Evolutionary conservation across 73 alveolate genomes (phyloP).

Genomic region (Tetrahymena borealis): DNA sequence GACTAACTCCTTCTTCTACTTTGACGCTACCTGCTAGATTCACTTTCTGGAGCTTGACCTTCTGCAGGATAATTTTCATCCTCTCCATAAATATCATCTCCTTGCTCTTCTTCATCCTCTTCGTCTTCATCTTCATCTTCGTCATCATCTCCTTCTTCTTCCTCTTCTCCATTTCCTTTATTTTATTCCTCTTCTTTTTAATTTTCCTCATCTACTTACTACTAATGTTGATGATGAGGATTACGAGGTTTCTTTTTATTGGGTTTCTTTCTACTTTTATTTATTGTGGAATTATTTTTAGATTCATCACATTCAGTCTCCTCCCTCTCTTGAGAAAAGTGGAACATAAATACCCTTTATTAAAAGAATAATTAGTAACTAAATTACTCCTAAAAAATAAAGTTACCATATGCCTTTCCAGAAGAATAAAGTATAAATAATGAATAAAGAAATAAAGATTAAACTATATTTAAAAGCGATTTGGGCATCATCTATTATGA

Average conservation of each 20-base stretch:
- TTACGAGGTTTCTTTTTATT: neutral
- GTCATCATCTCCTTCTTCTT: neutral
- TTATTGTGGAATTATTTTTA: neutral
- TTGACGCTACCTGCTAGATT: neutral
- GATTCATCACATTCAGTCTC: neutral
- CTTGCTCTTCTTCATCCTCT: neutral
- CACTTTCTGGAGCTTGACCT: neutral
- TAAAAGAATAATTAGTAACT: neutral
- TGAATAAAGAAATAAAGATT: neutral
- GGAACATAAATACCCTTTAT: neutral
- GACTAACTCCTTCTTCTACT: neutral
- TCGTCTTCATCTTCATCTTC: neutral
- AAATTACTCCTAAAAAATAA: neutral
- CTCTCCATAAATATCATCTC: neutral
- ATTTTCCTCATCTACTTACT: neutral
- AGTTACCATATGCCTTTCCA: neutral
- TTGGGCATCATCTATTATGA: neutral
- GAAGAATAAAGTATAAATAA: neutral
- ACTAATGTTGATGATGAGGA: neutral
- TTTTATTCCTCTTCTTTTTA: neutral
- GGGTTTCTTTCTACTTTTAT: neutral
- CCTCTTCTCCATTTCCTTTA: neutral
- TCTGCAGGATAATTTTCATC: slow-evolving; percentile 1
- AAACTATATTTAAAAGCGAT: neutral
- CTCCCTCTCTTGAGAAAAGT: neutral